Evolutionary conservation across 371 early-diverging fungal species (phyloP), one percentile per base, ranked within the genome.

Genomic region (Actinomortierella ambigua): DNA sequence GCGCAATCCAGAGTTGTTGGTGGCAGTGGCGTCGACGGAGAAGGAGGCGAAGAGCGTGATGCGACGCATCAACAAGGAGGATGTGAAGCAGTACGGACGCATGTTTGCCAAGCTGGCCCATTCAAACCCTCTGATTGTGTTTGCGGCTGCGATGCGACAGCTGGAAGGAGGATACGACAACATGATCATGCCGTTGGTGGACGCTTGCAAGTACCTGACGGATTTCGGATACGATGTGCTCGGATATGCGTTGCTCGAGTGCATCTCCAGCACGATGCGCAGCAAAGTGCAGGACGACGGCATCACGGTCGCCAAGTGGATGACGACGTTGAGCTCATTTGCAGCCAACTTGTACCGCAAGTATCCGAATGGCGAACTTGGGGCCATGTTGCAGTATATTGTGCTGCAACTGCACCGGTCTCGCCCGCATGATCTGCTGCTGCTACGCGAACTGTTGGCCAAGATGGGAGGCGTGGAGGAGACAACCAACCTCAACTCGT

Each of bases 201-300:
- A 97, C 56, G 90, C 91, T 7, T 90, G 90, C 59, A 85, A 90
- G 24, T 96, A 95, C 68, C 68, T 96, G 57, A 88, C 93, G 4
- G 83, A 85, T 8, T 85, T 97, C n/a, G 88, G 89, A 7, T 90
- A 92, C 51, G 98, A 97, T 66, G 89, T 94, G 2, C 69, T 97
- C 56, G 83, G 85, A 9, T 96, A 83, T 65, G 65, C 84, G 14
- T 63, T 95, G 49, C 81, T 95, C 26, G 90, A 88, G 41, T 70
- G 65, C 3, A 42, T 70, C 5, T 70, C 71, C 4, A 87, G 88
- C 40, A 81, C 91, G 51, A 82, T 86, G 20, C 85, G 85, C 5
- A 82, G 47, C 80, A 81, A 63, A 70, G 85, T 40, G 53, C 80
- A 91, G 53, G 86, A 85, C 3, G 85, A 89, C 75, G 81, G 82